These are phyloP conservation scores for Tulasnella sp. DNA, from an alignment of 768 basidiomycete genomes.

Conservation along the genomic window DNA sequence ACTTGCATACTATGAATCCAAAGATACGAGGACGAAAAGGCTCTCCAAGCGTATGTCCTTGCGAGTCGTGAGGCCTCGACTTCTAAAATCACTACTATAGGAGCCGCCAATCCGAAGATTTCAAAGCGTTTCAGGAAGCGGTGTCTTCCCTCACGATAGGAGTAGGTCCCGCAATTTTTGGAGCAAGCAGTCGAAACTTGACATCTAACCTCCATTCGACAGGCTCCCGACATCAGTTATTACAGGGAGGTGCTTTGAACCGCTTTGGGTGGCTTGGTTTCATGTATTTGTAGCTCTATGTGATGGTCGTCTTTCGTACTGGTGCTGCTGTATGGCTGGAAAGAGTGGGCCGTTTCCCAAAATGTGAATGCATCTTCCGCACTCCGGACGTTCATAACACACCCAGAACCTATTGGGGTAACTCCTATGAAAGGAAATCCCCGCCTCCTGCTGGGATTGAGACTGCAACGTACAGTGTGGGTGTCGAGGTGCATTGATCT, in stretches of 20 bases:
- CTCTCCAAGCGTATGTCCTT: not conserved
- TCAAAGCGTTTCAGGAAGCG: not conserved
- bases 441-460: no score
- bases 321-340: no score
- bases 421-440: no score
- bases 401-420: no score
- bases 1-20: not conserved
- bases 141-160: not conserved
- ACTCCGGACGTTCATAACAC: no score
- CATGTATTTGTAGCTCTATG: no score
- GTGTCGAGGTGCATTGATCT: no score
- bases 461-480: no score
- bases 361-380: no score
- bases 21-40: constrained; percentile 15
- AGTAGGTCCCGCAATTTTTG: not conserved
- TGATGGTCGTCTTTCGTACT: no score
- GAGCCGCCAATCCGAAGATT: not conserved
- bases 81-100: not conserved
- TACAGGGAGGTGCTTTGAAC: constrained; percentile 6
- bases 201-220: not conserved
- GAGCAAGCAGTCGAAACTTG: not conserved
- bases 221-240: constrained; percentile 1
- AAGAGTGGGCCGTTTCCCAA: no score
- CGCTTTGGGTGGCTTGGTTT: not conserved
- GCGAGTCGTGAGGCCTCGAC: no score